These are phyloP conservation scores for Coccomyxa subellipsoidea DNA, from an alignment of 163 green algal genomes.

Conservation along the genomic window DNA sequence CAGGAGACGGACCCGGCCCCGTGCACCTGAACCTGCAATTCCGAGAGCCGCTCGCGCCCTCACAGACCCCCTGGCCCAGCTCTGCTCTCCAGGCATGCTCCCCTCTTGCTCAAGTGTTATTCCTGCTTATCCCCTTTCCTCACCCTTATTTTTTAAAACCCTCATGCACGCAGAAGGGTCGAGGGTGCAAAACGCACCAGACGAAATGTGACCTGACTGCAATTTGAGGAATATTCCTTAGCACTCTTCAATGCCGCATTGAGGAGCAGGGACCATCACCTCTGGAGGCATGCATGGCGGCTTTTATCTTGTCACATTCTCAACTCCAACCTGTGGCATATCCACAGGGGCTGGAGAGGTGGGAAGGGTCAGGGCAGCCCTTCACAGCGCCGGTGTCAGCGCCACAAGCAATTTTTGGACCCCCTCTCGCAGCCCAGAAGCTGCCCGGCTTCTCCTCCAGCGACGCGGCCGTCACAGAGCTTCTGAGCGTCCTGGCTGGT, in stretches of 20 bases:
- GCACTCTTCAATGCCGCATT: too few relatives aligned
- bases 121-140: too few relatives aligned
- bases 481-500: constrained; percentile 30
- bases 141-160: too few relatives aligned
- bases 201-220: too few relatives aligned
- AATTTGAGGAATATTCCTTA: too few relatives aligned
- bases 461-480: neutral
- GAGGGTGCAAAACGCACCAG: too few relatives aligned
- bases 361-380: constrained; percentile 39
- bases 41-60: constrained; percentile 88
- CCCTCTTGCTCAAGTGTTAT: too few relatives aligned
- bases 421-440: neutral
- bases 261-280: too few relatives aligned
- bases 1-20: constrained; percentile 44
- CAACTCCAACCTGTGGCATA: too few relatives aligned
- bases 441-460: neutral
- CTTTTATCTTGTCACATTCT: too few relatives aligned
- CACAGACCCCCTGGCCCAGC: constrained; percentile 40
- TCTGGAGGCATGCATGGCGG: too few relatives aligned
- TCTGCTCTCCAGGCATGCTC: constrained; percentile 23
- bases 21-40: constrained; percentile 96
- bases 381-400: neutral
- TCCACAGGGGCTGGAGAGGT: constrained; percentile 58
- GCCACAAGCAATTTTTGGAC: neutral
- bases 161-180: too few relatives aligned